Base-by-base conservation (phyloP, 306 rosid genomes). In the Lupinus albus region DNA sequence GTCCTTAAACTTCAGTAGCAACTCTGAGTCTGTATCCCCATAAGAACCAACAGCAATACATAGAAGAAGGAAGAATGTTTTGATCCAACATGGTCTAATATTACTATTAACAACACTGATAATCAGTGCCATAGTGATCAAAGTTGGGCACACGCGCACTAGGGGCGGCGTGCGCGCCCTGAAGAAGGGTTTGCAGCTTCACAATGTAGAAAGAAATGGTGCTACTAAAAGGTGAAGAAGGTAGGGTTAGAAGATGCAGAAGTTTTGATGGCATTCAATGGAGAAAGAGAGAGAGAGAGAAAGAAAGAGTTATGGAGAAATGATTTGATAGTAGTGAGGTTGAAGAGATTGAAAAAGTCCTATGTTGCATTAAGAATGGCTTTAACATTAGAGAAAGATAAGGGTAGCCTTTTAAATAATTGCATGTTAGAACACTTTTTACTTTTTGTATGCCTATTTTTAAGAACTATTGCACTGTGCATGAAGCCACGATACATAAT, bases 121-220 rank as follows among this genome's bases (percentile, higher is more conserved):
- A 25, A 41, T 10, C 46, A 61, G 79, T 72, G 83, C 81, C 89
- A 84, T 75, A 30, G 68, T 45, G 50, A 61, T 49, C 61, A 52
- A 41, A 6, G 7, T 6, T 39, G 41, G 49, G 32, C 18, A 65
- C 46, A 75, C 85, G 67, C 86, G 81, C 91, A 33, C 78, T 48
- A 35, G 64, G 81, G 84, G 83, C 84, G 80, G 86, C 81, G 81
- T 63, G 86, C 36, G 78, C 83, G 86, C 88, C 91, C 90, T 72
- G 64, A 15, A n/a, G 70, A 67, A 56, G 78, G 79, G 75, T 33
- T 45, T 55, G 80, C 64, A 50, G 80, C 64, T 49, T 52, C 62
- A 11, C 76, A 60, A 75, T 60, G 65, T 54, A 7, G 51, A 28
- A 32, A 11, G 39, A 2, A 38, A 30, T 25, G 39, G 38, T 52